Evolutionary conservation across 2,329 filamentous ascomycete genomes (phyloP).

Genomic region (Leptographium procerum): DNA sequence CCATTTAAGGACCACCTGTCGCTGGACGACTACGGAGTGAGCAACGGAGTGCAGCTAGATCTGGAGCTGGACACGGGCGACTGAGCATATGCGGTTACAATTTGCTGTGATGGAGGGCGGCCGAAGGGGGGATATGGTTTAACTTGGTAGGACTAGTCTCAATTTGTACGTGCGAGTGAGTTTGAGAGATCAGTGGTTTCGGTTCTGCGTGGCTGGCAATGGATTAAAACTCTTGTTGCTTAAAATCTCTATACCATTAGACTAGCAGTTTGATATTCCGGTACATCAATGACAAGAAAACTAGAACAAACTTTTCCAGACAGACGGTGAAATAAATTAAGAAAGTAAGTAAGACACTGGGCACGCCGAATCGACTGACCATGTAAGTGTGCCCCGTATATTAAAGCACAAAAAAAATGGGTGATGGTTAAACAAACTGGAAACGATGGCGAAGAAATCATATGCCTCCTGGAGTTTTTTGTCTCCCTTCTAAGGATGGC

Average conservation of each 20-base stretch:
- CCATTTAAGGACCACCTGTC: slow-evolving; percentile 89
- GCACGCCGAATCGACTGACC: too few species aligned
- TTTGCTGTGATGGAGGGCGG: background rate
- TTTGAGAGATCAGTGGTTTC: background rate
- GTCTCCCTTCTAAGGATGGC: background rate
- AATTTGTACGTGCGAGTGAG: background rate
- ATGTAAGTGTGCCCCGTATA: too few species aligned
- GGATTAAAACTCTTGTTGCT: background rate
- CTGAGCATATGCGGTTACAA: slow-evolving; percentile 22
- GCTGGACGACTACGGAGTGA: slow-evolving; percentile 86
- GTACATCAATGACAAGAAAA: too few species aligned
- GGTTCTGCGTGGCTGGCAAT: background rate
- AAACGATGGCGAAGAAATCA: background rate
- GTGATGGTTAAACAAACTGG: background rate
- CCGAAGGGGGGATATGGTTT: background rate
- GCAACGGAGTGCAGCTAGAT: slow-evolving; percentile 68
- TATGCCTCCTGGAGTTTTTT: background rate
- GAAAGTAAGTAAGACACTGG: too few species aligned
- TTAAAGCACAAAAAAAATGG: background rate
- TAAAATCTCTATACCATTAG: too few species aligned
- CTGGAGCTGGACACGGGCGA: slow-evolving; percentile 51
- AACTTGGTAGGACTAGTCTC: background rate
- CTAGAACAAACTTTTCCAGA: too few species aligned
- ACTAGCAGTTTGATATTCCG: too few species aligned
- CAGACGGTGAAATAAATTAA: too few species aligned